Percentiles rank a stretch among this genome's conserved stretches.
These are phyloP conservation scores for Penicillium silybi DNA, from an alignment of 495 filamentous ascomycete species.

Conservation along the genomic window DNA sequence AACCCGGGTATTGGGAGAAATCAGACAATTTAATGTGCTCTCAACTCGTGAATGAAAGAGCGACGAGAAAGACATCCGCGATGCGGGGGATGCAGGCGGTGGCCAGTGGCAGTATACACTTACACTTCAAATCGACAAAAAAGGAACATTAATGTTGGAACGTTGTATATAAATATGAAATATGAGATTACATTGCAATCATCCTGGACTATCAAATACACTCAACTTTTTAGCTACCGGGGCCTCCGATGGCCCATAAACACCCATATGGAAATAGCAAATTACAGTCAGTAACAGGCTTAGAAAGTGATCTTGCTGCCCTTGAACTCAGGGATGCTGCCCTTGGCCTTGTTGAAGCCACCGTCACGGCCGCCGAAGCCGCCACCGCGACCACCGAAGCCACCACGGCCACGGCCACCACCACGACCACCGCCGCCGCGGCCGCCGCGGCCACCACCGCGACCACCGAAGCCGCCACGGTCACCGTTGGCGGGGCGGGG, in stretches of 20 bases:
- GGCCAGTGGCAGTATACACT: slow-evolving; percentile 1
- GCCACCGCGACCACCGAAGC: slow-evolving; percentile 31
- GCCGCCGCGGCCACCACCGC: slow-evolving; percentile 52
- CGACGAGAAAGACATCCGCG: neutral
- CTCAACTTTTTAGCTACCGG: slow-evolving; percentile 16
- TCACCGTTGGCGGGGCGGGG: slow-evolving; percentile 62
- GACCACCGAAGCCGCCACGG: slow-evolving; percentile 50
- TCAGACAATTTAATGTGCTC: neutral
- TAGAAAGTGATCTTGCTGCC: slow-evolving; percentile 92
- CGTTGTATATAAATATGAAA: neutral
- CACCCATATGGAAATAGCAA: slow-evolving; percentile 13
- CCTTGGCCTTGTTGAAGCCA: slow-evolving; percentile 58
- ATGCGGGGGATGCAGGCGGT: slow-evolving; percentile 11
- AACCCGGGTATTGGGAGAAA: neutral
- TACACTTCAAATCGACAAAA: neutral
- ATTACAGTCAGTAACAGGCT: slow-evolving; percentile 21
- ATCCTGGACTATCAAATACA: slow-evolving; percentile 7
- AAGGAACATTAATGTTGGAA: neutral
- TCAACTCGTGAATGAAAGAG: neutral
- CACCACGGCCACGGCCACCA: slow-evolving; percentile 42
- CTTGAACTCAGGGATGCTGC: slow-evolving; percentile 79
- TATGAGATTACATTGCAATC: slow-evolving; percentile 18
- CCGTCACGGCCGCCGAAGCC: slow-evolving; percentile 38
- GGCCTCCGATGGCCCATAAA: slow-evolving; percentile 17
- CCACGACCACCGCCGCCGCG: slow-evolving; percentile 51